Evolutionary conservation across 495 filamentous ascomycete genomes (phyloP), one percentile per base, ranked within the genome.

Genomic region (Pyrenopolyporus hunteri): DNA sequence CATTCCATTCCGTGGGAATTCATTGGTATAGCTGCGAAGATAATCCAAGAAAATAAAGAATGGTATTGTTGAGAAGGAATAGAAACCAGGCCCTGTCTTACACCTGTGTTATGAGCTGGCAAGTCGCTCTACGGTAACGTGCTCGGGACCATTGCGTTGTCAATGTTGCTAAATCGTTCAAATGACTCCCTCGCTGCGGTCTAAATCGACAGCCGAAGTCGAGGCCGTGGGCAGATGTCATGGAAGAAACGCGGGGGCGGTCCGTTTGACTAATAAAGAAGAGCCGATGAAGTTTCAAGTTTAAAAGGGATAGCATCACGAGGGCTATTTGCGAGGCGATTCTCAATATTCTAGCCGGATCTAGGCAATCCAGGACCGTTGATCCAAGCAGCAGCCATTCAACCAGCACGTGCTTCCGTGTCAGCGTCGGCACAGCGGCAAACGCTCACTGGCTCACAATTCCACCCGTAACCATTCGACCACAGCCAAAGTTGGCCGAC

Each of bases 81-180:
- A n/a, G n/a, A 65, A 48, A 29, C 39, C 42, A 45, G 37, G 47
- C 33, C 23, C 14, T 53, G 52, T 66, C 63, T 66, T 57, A 43
- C 63, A 59, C 35, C 32, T 66, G 63, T 60, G 63, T 39, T 60
- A 66, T 66, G 57, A 16, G 63, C 23, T 66, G 63, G 56, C 56
- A 61, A 31, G 28, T 46, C 46, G 49, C 13, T 46, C 19, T 55
- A 13, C 4, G 54, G 54, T 65, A 65, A 59, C 63, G 63, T 66
- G 62, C 62, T 47, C 37, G 39, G 28, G n/a, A 29, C 31, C 39
- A 45, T 54, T 57, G 63, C 49, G 63, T 61, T 66, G 63, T 57
- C 63, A 66, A 57, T 42, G 56, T 65, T 29, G 57, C 52, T 54
- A 61, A 59, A 66, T 60, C 46, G 63, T 66, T 36, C 63, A 66